These are phyloP conservation scores for Phytophthora sansomeana DNA, from an alignment of 352 stramenopile genomes.

Conservation along the genomic window DNA sequence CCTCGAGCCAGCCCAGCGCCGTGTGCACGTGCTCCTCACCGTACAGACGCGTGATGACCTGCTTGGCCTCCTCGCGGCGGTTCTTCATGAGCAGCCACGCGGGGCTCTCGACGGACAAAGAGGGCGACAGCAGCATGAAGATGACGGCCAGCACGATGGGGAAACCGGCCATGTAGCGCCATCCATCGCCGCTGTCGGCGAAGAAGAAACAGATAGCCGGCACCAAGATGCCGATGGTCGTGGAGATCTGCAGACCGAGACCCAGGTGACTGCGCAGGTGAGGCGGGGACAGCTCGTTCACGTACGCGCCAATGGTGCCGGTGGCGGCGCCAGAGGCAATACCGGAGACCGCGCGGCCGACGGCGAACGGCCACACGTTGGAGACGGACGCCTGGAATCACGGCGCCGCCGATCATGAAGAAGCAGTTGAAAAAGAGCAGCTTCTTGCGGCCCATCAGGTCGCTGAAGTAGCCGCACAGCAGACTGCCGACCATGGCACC, in stretches of 20 bases:
- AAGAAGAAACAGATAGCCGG: no score
- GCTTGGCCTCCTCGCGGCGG: no score
- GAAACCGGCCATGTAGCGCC: slow-evolving; percentile 60
- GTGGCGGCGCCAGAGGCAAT: slow-evolving; percentile 21
- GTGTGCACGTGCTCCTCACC: background rate
- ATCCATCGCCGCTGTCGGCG: slow-evolving; percentile 41
- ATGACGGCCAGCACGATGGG: slow-evolving; percentile 50
- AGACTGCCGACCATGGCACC: slow-evolving; percentile 62
- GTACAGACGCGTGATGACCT: background rate
- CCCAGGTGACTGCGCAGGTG: slow-evolving; percentile 35
- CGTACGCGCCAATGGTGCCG: no score
- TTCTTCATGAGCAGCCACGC: slow-evolving; percentile 24
- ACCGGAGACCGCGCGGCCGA: slow-evolving; percentile 30
- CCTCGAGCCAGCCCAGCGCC: slow-evolving; percentile 6
- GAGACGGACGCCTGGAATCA: slow-evolving; percentile 42
- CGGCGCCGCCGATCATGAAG: slow-evolving; percentile 39
- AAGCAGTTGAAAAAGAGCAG: slow-evolving; percentile 40
- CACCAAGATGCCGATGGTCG: slow-evolving; percentile 39
- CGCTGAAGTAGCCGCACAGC: slow-evolving; percentile 42
- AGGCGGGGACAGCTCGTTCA: no score
- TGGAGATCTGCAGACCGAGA: slow-evolving; percentile 41
- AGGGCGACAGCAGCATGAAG: slow-evolving; percentile 44
- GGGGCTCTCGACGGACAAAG: slow-evolving; percentile 21
- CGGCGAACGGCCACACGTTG: slow-evolving; percentile 41
- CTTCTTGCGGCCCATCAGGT: slow-evolving; percentile 38